These are phyloP conservation scores for Eucalyptus regnans DNA, from an alignment of 345 rosid genomes.

Conservation along the genomic window DNA sequence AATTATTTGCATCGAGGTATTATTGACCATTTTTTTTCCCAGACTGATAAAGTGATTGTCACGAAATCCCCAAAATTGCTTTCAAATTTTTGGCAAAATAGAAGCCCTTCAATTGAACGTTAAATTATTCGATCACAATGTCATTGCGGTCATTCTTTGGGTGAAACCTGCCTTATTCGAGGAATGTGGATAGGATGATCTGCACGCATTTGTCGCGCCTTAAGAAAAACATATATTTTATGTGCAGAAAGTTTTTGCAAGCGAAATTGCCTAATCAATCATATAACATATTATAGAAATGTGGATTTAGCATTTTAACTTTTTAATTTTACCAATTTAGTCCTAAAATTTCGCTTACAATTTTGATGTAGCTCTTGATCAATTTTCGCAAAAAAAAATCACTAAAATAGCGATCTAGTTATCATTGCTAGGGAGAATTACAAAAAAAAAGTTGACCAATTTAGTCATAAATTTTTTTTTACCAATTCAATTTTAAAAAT, in stretches of 20 bases:
- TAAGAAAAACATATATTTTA: not conserved
- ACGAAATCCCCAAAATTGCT: not conserved
- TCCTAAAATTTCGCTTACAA: too few species aligned
- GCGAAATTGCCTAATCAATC: not conserved
- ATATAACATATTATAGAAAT: too few species aligned
- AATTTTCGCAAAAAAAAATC: too few species aligned
- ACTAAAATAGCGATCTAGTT: accelerated
- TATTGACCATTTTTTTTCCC: too few species aligned
- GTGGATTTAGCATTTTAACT: not conserved
- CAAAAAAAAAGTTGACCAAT: too few species aligned
- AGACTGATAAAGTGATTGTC: not conserved
- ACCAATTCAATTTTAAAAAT: too few species aligned
- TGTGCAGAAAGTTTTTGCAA: too few species aligned
- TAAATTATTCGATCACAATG: not conserved
- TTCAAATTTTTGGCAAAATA: not conserved
- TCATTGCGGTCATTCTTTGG: not conserved
- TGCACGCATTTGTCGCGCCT: accelerated
- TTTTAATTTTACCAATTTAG: too few species aligned
- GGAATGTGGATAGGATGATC: not conserved
- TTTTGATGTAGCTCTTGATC: not conserved
- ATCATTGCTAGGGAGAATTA: not conserved
- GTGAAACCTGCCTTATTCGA: not conserved
- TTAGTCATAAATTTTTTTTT: too few species aligned
- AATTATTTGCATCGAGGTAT: not conserved
- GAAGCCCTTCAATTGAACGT: not conserved